These are phyloP conservation scores for Penicillium simplicissimum DNA, from an alignment of 495 filamentous ascomycete species.

Conservation along the genomic window DNA sequence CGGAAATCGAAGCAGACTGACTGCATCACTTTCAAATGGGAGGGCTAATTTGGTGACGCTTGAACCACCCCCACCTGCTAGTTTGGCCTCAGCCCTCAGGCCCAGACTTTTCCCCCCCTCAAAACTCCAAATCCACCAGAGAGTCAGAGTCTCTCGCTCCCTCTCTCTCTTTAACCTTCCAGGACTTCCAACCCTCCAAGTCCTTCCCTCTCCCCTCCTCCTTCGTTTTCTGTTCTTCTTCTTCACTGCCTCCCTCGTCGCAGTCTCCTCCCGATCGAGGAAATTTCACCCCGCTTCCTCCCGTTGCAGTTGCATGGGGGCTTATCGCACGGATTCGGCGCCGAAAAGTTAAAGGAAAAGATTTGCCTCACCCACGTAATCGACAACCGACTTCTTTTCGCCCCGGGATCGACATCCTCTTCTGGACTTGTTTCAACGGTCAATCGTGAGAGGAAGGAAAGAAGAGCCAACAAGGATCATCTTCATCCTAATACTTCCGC, in stretches of 20 bases:
- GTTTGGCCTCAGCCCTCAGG: slow-evolving; percentile 20
- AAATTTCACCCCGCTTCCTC: slow-evolving; percentile 9
- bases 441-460: background rate
- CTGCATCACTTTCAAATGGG: background rate
- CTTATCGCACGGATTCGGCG: slow-evolving; percentile 33
- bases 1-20: background rate
- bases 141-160: background rate
- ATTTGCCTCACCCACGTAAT: slow-evolving; percentile 35
- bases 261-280: background rate
- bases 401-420: background rate
- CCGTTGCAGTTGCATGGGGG: slow-evolving; percentile 17
- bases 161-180: background rate
- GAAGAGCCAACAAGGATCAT: background rate
- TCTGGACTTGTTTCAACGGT: background rate
- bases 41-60: background rate
- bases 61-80: background rate
- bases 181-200: slow-evolving; percentile 6
- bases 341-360: slow-evolving; percentile 25
- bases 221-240: slow-evolving; percentile 18
- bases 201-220: slow-evolving; percentile 28
- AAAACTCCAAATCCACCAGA: slow-evolving; percentile 13
- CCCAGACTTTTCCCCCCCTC: slow-evolving; percentile 16
- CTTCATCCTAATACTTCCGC: background rate
- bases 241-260: slow-evolving; percentile 6
- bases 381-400: slow-evolving; percentile 7